Base-by-base conservation (phyloP, 2,329 filamentous ascomycete species). In the Paraphaeosphaeria minitans region DNA sequence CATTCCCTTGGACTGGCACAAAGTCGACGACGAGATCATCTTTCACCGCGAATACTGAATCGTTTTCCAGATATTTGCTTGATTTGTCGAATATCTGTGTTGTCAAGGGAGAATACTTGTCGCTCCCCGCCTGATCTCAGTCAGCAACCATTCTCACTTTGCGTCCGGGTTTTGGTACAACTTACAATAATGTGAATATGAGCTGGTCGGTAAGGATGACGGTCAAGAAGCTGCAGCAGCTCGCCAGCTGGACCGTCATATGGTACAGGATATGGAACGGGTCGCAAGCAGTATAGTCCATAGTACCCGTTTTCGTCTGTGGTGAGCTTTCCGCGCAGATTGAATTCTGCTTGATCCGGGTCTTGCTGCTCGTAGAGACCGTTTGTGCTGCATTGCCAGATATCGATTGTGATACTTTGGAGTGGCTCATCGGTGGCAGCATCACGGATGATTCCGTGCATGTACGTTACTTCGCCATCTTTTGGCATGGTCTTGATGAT, bases 381-480 rank as follows among this genome's bases (percentile, higher is more conserved):
- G 69, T 94, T 93, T 35, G 91, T 89, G 0, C 86, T 89, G 0
- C 89, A 89, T 71, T 93, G 88, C 91, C 91, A 95, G 53, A 93
- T 83, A 70, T 94, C 90, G 35, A 95, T 82, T 22, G 85, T 82
- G 1, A 89, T 89, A 59, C 82, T 82, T n/a, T 83, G 80, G 46
- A 94, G 80, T 0, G 89, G 88, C 75, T 85, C 79, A 53, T 87
- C 86, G 0, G 88, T 91, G 35, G 69, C 74, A 50, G 84, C 85
- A 71, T 85, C 80, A 22, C 83, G 71, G 1, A 89, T 83, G 3
- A 70, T 80, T 50, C 91, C 89, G 65, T 91, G 84, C 82, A 92
- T 87, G 68, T 83, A 86, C 3, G 84, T 82, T 24, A 87, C 77
- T 61, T 89, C 78, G 27, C 81, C 84, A 16, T 46, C 19, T 57